Conservation (phyloP, 148 eudicot genomes). For the Cornus kousa region DNA sequence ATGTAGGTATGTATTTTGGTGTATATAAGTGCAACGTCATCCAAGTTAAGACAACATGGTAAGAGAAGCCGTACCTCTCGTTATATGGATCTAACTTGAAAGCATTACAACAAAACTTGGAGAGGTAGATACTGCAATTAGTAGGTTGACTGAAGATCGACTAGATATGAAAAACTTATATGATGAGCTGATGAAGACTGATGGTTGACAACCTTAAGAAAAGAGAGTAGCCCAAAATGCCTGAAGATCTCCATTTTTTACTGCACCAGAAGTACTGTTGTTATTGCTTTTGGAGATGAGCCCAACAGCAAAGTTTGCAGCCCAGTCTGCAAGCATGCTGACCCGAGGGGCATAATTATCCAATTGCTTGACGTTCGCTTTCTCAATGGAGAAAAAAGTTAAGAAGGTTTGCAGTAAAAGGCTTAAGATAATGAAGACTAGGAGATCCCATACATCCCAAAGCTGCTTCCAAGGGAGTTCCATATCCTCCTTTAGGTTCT, state of each 20-base stretch:
- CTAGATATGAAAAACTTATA: too few relatives aligned
- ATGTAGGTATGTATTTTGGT: too few relatives aligned
- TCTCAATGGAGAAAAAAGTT: slow-evolving; percentile 21
- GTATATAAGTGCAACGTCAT: too few relatives aligned
- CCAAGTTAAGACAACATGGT: too few relatives aligned
- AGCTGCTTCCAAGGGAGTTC: background rate
- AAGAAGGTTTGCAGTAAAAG: slow-evolving; percentile 27
- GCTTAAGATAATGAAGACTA: slow-evolving; percentile 26
- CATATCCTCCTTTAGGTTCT: background rate
- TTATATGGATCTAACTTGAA: too few relatives aligned
- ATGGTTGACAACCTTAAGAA: too few relatives aligned
- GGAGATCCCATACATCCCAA: slow-evolving; percentile 22
- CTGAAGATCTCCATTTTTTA: slow-evolving; percentile 12
- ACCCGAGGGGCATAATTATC: slow-evolving; percentile 29
- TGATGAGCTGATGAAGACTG: too few relatives aligned
- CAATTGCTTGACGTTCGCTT: slow-evolving; percentile 20
- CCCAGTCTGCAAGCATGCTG: slow-evolving; percentile 37
- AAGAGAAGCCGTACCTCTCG: too few relatives aligned
- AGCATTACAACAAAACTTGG: too few relatives aligned
- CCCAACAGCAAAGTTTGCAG: slow-evolving; percentile 39
- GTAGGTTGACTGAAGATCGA: too few relatives aligned
- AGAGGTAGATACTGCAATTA: too few relatives aligned
- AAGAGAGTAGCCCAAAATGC: slow-evolving; percentile 26
- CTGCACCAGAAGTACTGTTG: background rate
- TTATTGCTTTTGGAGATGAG: slow-evolving; percentile 29